These are phyloP conservation scores for Cladosporium cucumerinum DNA, from an alignment of 2,329 filamentous ascomycete genomes.

Conservation along the genomic window DNA sequence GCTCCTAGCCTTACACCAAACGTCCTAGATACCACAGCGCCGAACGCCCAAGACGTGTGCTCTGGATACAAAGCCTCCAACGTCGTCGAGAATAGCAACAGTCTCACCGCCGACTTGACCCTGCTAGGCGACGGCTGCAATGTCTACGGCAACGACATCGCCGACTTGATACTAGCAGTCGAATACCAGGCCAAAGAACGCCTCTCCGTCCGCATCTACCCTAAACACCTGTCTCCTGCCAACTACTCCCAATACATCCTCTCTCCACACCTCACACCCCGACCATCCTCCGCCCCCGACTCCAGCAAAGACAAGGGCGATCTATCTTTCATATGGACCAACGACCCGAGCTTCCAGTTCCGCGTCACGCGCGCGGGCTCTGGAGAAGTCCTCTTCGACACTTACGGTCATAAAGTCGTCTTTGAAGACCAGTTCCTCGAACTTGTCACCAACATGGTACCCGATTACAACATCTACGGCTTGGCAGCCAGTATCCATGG, in stretches of 20 bases:
- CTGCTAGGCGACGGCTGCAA: constrained; percentile 31
- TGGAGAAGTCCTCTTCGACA: constrained; percentile 32
- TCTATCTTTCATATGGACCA: constrained; percentile 30
- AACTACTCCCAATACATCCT: constrained; percentile 29
- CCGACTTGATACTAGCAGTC: constrained; percentile 26
- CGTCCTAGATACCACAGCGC: constrained; percentile 26
- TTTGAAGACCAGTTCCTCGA: constrained; percentile 35
- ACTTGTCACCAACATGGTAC: constrained; percentile 28
- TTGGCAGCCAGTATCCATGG: constrained; percentile 30
- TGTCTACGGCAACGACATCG: constrained; percentile 32
- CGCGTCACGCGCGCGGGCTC: constrained; percentile 24
- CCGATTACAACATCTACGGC: constrained; percentile 34
- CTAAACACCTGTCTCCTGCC: constrained; percentile 24
- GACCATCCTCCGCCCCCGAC: constrained; percentile 14
- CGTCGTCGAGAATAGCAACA: constrained; percentile 23
- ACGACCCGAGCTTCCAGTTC: constrained; percentile 32
- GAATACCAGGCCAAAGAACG: constrained; percentile 30
- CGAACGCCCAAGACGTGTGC: constrained; percentile 28
- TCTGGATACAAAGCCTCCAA: constrained; percentile 33
- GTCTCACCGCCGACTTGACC: constrained; percentile 30
- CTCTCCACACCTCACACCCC: constrained; percentile 19
- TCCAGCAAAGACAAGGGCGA: constrained; percentile 26
- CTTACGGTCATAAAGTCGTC: constrained; percentile 30
- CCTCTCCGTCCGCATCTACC: constrained; percentile 25
- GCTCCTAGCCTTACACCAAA: constrained; percentile 29